Evolutionary conservation across 495 filamentous ascomycete species (phyloP).

Genomic region (Cladorrhinum samala): DNA sequence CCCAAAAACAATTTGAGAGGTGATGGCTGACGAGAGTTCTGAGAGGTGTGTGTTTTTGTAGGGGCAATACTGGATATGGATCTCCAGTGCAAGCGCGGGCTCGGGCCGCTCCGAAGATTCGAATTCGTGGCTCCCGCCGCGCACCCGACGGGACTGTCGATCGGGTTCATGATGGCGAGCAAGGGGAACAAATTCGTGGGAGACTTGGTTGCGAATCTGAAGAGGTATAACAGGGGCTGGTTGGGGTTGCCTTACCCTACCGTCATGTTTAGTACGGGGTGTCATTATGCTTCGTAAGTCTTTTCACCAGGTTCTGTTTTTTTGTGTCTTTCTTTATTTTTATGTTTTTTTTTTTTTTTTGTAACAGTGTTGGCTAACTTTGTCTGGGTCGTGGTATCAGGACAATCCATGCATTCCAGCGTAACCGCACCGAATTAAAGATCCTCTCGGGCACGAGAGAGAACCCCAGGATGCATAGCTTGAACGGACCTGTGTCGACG

Average conservation of each 20-base stretch:
- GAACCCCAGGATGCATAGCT: constrained; percentile 29
- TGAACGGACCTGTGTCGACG: constrained; percentile 40
- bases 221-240: constrained; percentile 32
- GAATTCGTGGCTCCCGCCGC: constrained; percentile 36
- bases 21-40: background rate
- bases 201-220: constrained; percentile 27
- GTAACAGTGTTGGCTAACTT: no score
- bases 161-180: constrained; percentile 40
- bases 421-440: constrained; percentile 26
- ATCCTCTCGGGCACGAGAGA: constrained; percentile 31
- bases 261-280: constrained; percentile 42
- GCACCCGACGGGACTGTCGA: constrained; percentile 34
- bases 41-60: background rate
- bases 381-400: constrained; percentile 3
- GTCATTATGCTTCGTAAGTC: constrained; percentile 36
- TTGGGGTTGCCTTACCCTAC: constrained; percentile 35
- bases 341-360: background rate
- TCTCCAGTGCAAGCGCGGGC: constrained; percentile 33
- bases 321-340: background rate
- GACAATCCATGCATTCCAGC: constrained; percentile 32
- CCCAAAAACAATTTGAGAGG: no score
- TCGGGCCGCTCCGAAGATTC: constrained; percentile 36
- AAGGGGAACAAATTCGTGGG: constrained; percentile 29
- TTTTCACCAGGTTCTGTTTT: constrained; percentile 9
- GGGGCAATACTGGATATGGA: constrained; percentile 39